Conservation (phyloP, 176 grass and related monocot genomes). For the Chloris gayana region DNA sequence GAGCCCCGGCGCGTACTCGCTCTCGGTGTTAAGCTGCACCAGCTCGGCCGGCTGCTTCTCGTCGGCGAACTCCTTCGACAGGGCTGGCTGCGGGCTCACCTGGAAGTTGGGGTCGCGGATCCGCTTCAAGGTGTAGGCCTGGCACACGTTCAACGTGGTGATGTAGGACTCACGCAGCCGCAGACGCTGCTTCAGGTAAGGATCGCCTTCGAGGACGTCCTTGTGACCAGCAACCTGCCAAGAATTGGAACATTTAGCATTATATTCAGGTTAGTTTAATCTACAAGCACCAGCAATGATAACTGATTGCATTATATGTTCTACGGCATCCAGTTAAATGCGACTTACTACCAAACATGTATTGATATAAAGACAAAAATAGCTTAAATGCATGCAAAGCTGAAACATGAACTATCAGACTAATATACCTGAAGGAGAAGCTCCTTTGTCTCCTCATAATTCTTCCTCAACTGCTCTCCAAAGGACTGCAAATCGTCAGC, state of each 20-base stretch:
- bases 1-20: constrained; percentile 80
- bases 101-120: constrained; percentile 75
- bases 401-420: constrained; percentile 9
- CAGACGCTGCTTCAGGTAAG: constrained; percentile 76
- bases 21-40: constrained; percentile 65
- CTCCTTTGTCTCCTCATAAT: constrained; percentile 89
- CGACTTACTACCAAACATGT: neutral
- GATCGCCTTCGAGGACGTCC: constrained; percentile 78
- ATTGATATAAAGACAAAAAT: neutral
- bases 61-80: constrained; percentile 59
- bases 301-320: neutral
- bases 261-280: constrained; percentile 1
- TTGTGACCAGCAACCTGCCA: constrained; percentile 79
- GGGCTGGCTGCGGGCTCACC: constrained; percentile 50
- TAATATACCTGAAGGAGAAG: constrained; percentile 86
- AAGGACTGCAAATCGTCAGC: constrained; percentile 71
- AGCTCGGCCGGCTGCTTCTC: constrained; percentile 43
- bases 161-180: constrained; percentile 82
- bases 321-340: constrained; percentile 9
- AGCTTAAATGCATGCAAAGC: constrained; percentile 24
- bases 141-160: constrained; percentile 85
- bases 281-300: neutral
- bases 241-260: constrained; percentile 16
- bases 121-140: constrained; percentile 88
- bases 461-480: constrained; percentile 74